A percentile compares a stretch with the other conserved stretches of the same genome.
Conservation (phyloP, 768 basidiomycete species). For the Astraeus odoratus region DNA sequence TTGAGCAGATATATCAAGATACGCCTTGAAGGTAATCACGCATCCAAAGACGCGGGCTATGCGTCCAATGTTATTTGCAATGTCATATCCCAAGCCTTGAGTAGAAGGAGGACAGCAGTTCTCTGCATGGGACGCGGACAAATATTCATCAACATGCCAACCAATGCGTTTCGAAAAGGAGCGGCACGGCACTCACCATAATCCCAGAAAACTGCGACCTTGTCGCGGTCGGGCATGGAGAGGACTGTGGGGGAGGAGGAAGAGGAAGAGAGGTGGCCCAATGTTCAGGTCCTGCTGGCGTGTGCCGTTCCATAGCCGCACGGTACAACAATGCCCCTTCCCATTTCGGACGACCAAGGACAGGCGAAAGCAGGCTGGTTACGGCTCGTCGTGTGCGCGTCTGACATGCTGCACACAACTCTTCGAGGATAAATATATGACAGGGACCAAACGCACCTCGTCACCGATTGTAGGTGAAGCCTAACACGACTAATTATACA, state of each 20-base stretch:
- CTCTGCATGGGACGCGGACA: slow-evolving; percentile 22
- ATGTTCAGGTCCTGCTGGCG: background rate
- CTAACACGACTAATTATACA: background rate
- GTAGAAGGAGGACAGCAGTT: slow-evolving; percentile 27
- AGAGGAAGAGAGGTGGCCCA: slow-evolving; percentile 5
- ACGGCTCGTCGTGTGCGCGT: too few species aligned
- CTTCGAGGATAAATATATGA: too few species aligned
- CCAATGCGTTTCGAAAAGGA: background rate
- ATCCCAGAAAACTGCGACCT: slow-evolving; percentile 40
- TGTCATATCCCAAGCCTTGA: slow-evolving; percentile 31
- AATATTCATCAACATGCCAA: background rate
- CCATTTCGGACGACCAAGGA: background rate
- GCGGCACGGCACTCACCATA: slow-evolving; percentile 21
- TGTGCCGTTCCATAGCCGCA: slow-evolving; percentile 8
- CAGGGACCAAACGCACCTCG: too few species aligned
- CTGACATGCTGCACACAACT: too few species aligned
- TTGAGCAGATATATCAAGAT: slow-evolving; percentile 40
- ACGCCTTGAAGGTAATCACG: slow-evolving; percentile 46
- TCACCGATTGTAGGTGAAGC: background rate
- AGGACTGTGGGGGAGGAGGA: slow-evolving; percentile 7
- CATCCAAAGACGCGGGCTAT: slow-evolving; percentile 42
- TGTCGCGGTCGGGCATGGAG: slow-evolving; percentile 28
- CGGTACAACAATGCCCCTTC: slow-evolving; percentile 9
- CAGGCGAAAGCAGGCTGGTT: background rate
- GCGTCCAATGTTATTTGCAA: slow-evolving; percentile 37